phyloP scores from a whole-genome alignment of 1,284 basidiomycete genomes.

The Cutaneotrichosporon cavernicola region DNA sequence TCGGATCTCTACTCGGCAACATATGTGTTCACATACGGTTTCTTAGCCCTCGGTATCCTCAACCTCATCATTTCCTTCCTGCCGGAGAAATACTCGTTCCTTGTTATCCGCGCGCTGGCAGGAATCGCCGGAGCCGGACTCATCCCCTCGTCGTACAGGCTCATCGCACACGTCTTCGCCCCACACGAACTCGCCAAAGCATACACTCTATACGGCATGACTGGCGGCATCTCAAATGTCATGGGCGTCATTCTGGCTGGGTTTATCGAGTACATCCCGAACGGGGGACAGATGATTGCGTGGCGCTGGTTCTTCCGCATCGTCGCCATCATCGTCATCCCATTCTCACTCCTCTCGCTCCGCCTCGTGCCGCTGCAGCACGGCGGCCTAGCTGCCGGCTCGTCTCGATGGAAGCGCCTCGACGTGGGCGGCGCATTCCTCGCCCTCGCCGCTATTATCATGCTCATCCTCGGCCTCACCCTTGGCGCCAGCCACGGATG shows the following conservation, averaged over 20 bases:
- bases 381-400: conserved; percentile 20
- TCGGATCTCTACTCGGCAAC: conserved; percentile 43
- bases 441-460: conserved; percentile 43
- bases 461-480: conserved; percentile 49
- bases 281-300: conserved; percentile 42
- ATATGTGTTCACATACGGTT: conserved; percentile 37
- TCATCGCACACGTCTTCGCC: conserved; percentile 46
- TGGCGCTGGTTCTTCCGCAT: conserved; percentile 47
- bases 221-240: conserved; percentile 49
- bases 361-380: conserved; percentile 33
- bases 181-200: conserved; percentile 38
- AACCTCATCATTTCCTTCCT: conserved; percentile 42
- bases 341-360: conserved; percentile 30
- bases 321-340: conserved; percentile 33
- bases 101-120: conserved; percentile 37
- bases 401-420: conserved; percentile 39
- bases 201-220: conserved; percentile 45
- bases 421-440: conserved; percentile 40
- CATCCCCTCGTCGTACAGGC: conserved; percentile 47
- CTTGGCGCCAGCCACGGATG: conserved; percentile 46
- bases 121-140: conserved; percentile 38
- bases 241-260: conserved; percentile 44
- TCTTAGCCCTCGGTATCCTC: conserved; percentile 34
- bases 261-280: conserved; percentile 48
- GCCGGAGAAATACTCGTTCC: conserved; percentile 37